Conservation (phyloP, 441 rosid species). For the Viola pubescens region DNA sequence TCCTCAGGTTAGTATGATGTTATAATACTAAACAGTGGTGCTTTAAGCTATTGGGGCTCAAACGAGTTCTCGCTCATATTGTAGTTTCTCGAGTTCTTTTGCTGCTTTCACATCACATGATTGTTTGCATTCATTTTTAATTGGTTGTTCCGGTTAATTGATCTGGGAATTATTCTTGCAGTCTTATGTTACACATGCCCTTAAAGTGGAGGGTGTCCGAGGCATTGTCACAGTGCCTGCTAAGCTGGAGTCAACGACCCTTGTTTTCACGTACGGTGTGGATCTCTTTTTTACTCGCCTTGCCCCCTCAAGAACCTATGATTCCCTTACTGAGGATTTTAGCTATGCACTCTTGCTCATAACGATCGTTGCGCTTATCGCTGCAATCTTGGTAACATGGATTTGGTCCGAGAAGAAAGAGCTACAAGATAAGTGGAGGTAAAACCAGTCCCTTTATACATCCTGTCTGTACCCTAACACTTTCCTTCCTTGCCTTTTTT, state of each 20-base stretch:
- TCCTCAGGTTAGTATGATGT: conserved; percentile 60
- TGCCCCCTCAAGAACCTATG: conserved; percentile 97
- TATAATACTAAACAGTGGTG: neutral
- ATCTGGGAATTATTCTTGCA: conserved; percentile 24
- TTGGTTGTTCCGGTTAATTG: neutral
- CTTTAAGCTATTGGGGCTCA: neutral
- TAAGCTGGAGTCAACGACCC: conserved; percentile 91
- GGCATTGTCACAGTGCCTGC: conserved; percentile 80
- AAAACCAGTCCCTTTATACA: conserved; percentile 15
- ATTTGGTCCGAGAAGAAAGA: conserved; percentile 87
- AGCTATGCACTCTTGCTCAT: conserved; percentile 88
- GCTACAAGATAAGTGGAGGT: conserved; percentile 88
- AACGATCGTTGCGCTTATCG: conserved; percentile 79
- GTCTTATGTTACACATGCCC: conserved; percentile 80
- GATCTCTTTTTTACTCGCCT: conserved; percentile 90
- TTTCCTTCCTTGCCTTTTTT: neutral
- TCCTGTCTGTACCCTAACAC: conserved; percentile 9
- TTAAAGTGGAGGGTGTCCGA: conserved; percentile 77
- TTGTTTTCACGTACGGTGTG: conserved; percentile 79
- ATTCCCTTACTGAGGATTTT: conserved; percentile 96
- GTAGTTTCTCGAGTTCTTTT: no score
- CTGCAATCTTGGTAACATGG: conserved; percentile 87
- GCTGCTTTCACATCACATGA: neutral
- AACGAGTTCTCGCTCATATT: neutral
- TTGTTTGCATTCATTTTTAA: neutral